Evolutionary conservation across 495 filamentous ascomycete genomes (phyloP).

Genomic region (Daldinia grandis): DNA sequence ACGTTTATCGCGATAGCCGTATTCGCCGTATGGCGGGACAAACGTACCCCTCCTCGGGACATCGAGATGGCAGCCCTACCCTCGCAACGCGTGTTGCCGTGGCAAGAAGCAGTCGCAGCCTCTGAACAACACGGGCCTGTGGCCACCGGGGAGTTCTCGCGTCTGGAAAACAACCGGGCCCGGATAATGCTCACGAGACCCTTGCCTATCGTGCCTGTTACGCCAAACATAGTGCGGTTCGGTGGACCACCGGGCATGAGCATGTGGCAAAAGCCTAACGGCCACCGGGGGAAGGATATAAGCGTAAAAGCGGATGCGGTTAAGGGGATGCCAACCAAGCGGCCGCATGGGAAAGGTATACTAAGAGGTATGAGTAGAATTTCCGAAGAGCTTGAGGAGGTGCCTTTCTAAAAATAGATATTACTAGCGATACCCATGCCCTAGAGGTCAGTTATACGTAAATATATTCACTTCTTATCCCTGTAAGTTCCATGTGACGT

Average conservation of each 20-base stretch:
- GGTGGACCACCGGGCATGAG: background rate
- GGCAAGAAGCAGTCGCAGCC: background rate
- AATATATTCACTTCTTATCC: background rate
- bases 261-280: background rate
- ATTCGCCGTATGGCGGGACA: conserved; percentile 48
- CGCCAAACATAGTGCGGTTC: background rate
- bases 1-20: conserved; percentile 10
- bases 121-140: background rate
- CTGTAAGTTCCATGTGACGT: background rate
- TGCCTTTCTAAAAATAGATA: background rate
- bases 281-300: background rate
- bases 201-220: background rate
- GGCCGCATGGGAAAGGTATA: background rate
- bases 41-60: background rate
- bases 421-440: conserved; percentile 12
- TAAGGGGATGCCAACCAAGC: background rate
- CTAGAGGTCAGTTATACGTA: conserved; percentile 11
- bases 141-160: background rate
- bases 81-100: background rate
- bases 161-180: background rate
- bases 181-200: background rate
- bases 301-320: background rate
- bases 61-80: background rate
- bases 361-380: background rate
- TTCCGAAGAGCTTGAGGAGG: background rate